Evolutionary conservation across 2,329 filamentous ascomycete genomes (phyloP).

Genomic region (Fusarium pseudograminearum): DNA sequence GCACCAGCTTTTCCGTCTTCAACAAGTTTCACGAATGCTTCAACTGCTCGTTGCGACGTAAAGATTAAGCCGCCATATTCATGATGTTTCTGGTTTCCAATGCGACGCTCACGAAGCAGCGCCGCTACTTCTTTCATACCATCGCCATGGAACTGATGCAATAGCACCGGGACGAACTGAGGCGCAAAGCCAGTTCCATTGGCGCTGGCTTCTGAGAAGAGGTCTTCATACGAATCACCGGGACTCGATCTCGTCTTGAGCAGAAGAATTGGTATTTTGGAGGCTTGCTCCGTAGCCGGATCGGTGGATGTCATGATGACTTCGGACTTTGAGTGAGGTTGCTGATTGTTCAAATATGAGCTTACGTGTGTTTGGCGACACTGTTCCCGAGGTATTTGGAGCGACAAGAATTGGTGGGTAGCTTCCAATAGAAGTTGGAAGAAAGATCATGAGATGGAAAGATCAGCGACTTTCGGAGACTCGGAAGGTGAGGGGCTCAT

Average conservation of each 20-base stretch:
- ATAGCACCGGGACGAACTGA: conserved; percentile 80
- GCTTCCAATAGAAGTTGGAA: conserved; percentile 12
- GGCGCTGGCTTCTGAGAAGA: conserved; percentile 62
- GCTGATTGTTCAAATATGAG: not conserved
- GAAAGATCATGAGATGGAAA: conserved; percentile 31
- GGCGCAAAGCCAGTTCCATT: conserved; percentile 66
- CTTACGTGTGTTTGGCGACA: not conserved
- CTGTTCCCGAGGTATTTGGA: not conserved
- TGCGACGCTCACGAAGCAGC: conserved; percentile 59
- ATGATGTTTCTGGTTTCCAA: conserved; percentile 54
- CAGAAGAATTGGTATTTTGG: conserved; percentile 68
- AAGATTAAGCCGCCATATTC: conserved; percentile 83
- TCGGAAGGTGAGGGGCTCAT: conserved; percentile 33
- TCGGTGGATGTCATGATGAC: conserved; percentile 26
- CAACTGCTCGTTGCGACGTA: conserved; percentile 85
- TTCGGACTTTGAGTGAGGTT: not conserved
- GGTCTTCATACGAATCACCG: conserved; percentile 77
- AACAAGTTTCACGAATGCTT: conserved; percentile 77
- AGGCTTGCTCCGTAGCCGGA: conserved; percentile 27
- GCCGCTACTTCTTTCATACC: conserved; percentile 66
- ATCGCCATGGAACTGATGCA: conserved; percentile 74
- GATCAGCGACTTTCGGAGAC: conserved; percentile 39
- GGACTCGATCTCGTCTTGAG: conserved; percentile 83
- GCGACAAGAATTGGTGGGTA: not conserved
- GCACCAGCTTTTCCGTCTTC: conserved; percentile 60